Evolutionary conservation across 106 monocot species (phyloP).

Genomic region (Acorus gramineus): DNA sequence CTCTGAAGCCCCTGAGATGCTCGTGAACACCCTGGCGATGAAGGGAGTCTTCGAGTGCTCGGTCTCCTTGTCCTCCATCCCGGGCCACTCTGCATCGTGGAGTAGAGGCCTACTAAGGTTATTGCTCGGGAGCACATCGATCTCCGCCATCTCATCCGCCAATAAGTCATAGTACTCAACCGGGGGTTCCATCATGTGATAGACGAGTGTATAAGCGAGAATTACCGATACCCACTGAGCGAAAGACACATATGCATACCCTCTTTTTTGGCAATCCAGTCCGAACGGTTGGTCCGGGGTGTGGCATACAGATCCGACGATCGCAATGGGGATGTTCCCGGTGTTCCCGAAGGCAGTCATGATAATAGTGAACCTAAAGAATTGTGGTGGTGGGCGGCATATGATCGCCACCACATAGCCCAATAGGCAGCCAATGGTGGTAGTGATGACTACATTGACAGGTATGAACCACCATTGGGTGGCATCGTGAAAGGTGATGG

Average conservation of each 20-base stretch:
- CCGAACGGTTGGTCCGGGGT: constrained; percentile 66
- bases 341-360: constrained; percentile 96
- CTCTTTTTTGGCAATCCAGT: constrained; percentile 37
- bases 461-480: constrained; percentile 88
- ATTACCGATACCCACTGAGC: constrained; percentile 96
- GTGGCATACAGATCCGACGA: constrained; percentile 85
- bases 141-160: constrained; percentile 22
- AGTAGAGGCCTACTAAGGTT: constrained; percentile 46
- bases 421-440: constrained; percentile 54
- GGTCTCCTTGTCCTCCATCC: constrained; percentile 51
- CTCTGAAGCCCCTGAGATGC: constrained; percentile 51
- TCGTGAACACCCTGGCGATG: constrained; percentile 56
- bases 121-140: constrained; percentile 6
- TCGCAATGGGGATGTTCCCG: constrained; percentile 83
- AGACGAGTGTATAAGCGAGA: constrained; percentile 82
- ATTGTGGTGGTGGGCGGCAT: constrained; percentile 73
- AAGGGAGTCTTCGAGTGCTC: constrained; percentile 60
- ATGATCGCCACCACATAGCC: constrained; percentile 62
- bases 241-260: constrained; percentile 79
- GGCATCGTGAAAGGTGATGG: constrained; percentile 43
- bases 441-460: constrained; percentile 71
- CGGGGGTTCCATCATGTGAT: constrained; percentile 98
- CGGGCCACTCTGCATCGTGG: constrained; percentile 74
- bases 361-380: constrained; percentile 68
- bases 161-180: constrained; percentile 69